Base-by-base conservation (phyloP, 1,139 yeast species). In the Yamadazyma triangularis region DNA sequence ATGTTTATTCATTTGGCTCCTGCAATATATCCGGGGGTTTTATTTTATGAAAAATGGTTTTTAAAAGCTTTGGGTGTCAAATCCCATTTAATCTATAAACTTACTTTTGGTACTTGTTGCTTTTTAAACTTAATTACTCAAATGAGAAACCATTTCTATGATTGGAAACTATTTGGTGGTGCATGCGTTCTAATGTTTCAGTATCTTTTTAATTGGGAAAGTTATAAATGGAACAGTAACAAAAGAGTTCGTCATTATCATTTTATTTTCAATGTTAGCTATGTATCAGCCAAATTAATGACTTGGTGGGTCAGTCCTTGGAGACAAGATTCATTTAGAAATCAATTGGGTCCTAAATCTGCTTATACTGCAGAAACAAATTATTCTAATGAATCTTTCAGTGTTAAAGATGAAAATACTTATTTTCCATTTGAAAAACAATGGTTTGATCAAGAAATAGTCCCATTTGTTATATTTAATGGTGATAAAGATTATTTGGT, bases 181-280 rank as follows among this genome's bases (percentile, higher is more conserved):
- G 50, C 78, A 30, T 79, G 93, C 14, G 88, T 86, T 47, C 60
- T 78, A 31, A 81, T 89, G 79, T 88, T 88, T 60, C 81, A 80
- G 47, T 89, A 74, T 50, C 59, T 91, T 38, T 86, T 91, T 51
- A 85, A 82, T 27, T 91, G 97, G 97, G 76, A 71, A 45, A 93
- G 86, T 41, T 56, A 56, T 6, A 65, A 83, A 28, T 91, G 96
- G 96, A 61, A 62, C 28, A 39, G 45, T 10, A 81, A 87, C 50
- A 62, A 60, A 15, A 63, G 70, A 19, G 61, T 85, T 20, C 67
- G 89, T 50, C 74, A 75, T 39, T 64, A 88, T 29, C 89, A 84
- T 58, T 85, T 89, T 44, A 57, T 87, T 9, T 88, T 85, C 53
- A 83, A 93, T n/a, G 95, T 95, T 0, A 83, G 84, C 4, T 83